A percentile compares a stretch with the other conserved stretches of the same genome.
These are phyloP conservation scores for Spathaspora hagerdaliae DNA, from an alignment of 805 yeast species.

Conservation along the genomic window DNA sequence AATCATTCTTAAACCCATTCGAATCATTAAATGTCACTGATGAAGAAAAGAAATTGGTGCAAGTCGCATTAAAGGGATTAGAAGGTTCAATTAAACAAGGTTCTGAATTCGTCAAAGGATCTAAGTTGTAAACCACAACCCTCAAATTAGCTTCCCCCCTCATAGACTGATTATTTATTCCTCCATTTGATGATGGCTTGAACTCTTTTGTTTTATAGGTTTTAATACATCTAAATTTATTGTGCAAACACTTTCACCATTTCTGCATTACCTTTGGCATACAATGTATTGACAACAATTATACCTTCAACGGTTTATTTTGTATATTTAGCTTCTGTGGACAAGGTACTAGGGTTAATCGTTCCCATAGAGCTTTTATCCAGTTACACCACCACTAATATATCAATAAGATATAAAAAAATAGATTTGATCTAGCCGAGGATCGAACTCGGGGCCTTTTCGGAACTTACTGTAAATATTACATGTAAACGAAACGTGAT, in stretches of 20 bases:
- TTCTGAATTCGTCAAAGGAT: slow-evolving; percentile 32
- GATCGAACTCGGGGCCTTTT: slow-evolving; percentile 45
- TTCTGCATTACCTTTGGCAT: not conserved
- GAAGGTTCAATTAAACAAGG: slow-evolving; percentile 39
- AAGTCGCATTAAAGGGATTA: slow-evolving; percentile 38
- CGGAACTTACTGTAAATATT: slow-evolving; percentile 31
- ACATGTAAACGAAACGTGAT: slow-evolving; percentile 42
- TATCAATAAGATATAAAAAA: no score
- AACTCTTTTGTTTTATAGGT: no score
- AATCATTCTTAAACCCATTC: slow-evolving; percentile 33
- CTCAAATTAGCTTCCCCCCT: no score
- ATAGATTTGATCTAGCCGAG: slow-evolving; percentile 34
- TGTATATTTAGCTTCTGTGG: no score
- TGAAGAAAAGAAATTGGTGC: slow-evolving; percentile 30
- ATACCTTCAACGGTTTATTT: no score
- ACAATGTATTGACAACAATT: not conserved
- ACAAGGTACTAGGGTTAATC: no score
- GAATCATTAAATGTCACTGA: slow-evolving; percentile 24
- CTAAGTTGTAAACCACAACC: slow-evolving; percentile 23
- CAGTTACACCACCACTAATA: no score
- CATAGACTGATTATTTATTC: no score
- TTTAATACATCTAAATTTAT: no score
- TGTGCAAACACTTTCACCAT: no score
- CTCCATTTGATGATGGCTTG: no score
- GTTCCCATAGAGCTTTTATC: no score